Evolutionary conservation across 2,329 filamentous ascomycete genomes (phyloP).

Genomic region (Erysiphe neolycopersici): DNA sequence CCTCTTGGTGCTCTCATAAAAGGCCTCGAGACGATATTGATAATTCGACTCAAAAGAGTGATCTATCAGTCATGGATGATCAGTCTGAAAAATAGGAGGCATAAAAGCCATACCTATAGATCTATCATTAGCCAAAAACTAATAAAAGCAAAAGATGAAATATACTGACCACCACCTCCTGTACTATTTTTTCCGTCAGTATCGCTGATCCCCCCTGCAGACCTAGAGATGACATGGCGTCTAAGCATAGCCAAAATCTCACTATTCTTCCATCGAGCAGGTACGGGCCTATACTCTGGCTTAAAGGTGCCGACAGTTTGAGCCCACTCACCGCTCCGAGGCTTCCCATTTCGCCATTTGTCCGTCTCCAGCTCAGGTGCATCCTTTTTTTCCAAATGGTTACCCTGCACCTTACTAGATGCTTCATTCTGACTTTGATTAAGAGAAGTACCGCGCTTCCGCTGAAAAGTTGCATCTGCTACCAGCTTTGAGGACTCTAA

Average conservation of each 20-base stretch:
- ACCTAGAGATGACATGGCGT: conserved; percentile 49
- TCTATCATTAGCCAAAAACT: conserved; percentile 1
- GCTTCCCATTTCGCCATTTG: conserved; percentile 14
- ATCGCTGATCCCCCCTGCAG: conserved; percentile 26
- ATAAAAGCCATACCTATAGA: conserved; percentile 14
- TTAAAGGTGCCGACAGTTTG: conserved; percentile 89
- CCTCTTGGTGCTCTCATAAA: no score
- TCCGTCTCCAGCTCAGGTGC: conserved; percentile 10
- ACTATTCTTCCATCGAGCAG: conserved; percentile 58
- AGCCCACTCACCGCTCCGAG: conserved; percentile 58
- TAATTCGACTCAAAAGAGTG: not conserved
- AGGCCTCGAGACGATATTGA: no score
- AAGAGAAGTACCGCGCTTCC: conserved; percentile 1
- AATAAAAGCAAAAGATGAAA: no score
- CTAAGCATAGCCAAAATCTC: conserved; percentile 54
- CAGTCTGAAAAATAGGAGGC: conserved; percentile 12
- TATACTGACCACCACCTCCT: conserved; percentile 5
- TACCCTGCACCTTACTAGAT: conserved; percentile 9
- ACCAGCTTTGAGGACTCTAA: conserved; percentile 23
- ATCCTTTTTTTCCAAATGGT: conserved; percentile 8
- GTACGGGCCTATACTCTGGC: conserved; percentile 78
- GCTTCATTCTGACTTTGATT: conserved; percentile 5
- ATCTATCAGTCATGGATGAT: conserved; percentile 2
- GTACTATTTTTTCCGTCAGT: conserved; percentile 6
- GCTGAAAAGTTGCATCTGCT: conserved; percentile 16